These are phyloP conservation scores for Rubroboletus satanas DNA, from an alignment of 768 basidiomycete species.

Conservation along the genomic window DNA sequence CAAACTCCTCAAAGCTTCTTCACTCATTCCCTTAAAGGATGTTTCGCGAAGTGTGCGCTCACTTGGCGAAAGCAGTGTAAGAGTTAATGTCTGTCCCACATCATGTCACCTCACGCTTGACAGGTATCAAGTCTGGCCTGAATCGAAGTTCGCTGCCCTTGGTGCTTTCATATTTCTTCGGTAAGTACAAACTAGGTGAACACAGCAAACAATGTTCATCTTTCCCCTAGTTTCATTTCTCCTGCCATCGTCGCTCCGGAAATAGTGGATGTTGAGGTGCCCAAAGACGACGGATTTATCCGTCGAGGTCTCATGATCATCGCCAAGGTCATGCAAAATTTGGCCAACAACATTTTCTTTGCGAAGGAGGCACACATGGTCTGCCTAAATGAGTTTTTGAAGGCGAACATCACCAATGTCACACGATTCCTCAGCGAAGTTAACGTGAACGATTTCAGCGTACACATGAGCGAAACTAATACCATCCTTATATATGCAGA, in stretches of 20 bases:
- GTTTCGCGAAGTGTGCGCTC: conserved; percentile 82
- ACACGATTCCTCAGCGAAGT: conserved; percentile 76
- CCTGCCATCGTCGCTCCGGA: conserved; percentile 88
- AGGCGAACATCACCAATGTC: conserved; percentile 64
- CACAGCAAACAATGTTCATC: background rate
- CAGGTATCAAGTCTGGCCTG: conserved; percentile 69
- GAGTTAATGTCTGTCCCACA: conserved; percentile 26
- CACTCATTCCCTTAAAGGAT: conserved; percentile 46
- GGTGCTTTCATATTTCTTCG: conserved; percentile 92
- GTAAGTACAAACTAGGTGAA: conserved; percentile 32
- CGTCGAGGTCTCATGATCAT: conserved; percentile 82
- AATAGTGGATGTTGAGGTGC: conserved; percentile 76
- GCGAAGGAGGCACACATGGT: conserved; percentile 89
- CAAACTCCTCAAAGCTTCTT: background rate
- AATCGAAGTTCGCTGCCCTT: conserved; percentile 74
- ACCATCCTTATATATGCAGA: conserved; percentile 27
- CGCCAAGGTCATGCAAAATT: conserved; percentile 88
- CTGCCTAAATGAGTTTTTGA: conserved; percentile 70
- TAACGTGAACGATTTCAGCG: conserved; percentile 43
- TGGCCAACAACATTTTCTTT: conserved; percentile 93
- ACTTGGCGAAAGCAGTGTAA: conserved; percentile 76
- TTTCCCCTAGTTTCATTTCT: conserved; percentile 70
- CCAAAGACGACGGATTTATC: conserved; percentile 55
- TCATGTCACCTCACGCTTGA: conserved; percentile 14
- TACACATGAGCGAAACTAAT: background rate